Conservation (phyloP, 1,139 yeast species). For the Blastobotrys petasosporus region DNA sequence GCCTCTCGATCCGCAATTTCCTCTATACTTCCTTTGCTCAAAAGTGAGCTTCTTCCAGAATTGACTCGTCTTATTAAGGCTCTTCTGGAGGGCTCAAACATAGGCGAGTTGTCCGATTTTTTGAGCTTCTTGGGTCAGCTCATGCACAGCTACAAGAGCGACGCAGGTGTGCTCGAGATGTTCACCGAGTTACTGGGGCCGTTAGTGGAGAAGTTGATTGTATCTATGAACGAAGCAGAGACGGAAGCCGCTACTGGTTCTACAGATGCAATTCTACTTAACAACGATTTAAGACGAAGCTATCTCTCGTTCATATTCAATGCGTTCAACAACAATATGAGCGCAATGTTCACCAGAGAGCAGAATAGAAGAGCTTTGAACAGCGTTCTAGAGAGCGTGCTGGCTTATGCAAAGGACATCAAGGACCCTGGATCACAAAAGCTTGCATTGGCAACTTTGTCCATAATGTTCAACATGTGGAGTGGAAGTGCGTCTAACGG, state of each 20-base stretch:
- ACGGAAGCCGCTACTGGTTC: constrained; percentile 36
- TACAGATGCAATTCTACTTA: constrained; percentile 38
- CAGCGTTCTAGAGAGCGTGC: constrained; percentile 54
- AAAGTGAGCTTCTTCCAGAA: constrained; percentile 47
- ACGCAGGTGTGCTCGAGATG: constrained; percentile 65
- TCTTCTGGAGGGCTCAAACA: constrained; percentile 60
- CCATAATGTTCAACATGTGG: constrained; percentile 58
- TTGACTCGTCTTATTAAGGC: constrained; percentile 69
- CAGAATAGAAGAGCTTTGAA: constrained; percentile 59
- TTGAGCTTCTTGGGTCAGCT: constrained; percentile 83
- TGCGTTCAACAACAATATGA: constrained; percentile 67
- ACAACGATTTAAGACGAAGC: constrained; percentile 54
- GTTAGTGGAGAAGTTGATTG: constrained; percentile 58
- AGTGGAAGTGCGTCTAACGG: constrained; percentile 30
- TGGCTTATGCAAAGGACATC: constrained; percentile 60
- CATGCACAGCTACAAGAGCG: constrained; percentile 66
- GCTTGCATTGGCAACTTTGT: constrained; percentile 62
- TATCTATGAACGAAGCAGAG: constrained; percentile 44
- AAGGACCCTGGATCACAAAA: constrained; percentile 52
- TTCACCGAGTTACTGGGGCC: constrained; percentile 71
- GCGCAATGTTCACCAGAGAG: constrained; percentile 67
- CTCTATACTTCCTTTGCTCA: constrained; percentile 72
- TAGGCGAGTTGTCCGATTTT: constrained; percentile 71
- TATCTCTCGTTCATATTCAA: constrained; percentile 64
- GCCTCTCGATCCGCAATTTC: constrained; percentile 84